These are phyloP conservation scores for Candida smagusa DNA, from an alignment of 1,139 yeast species.

Conservation along the genomic window DNA sequence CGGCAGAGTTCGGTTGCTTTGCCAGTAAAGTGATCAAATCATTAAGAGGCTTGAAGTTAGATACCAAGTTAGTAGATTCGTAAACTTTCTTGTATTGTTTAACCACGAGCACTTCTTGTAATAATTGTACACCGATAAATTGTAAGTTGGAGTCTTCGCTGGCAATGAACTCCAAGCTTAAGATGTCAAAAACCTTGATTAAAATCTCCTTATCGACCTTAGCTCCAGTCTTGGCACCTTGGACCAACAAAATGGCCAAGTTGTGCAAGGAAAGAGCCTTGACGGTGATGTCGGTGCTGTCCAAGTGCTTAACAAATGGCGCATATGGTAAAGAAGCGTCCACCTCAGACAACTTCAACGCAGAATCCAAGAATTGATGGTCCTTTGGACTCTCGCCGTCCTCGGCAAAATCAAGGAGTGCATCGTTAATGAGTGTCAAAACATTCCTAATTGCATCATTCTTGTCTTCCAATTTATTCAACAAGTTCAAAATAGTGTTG, in stretches of 20 bases:
- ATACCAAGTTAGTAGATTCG: constrained; percentile 49
- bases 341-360: constrained; percentile 43
- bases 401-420: constrained; percentile 44
- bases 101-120: constrained; percentile 57
- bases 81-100: constrained; percentile 58
- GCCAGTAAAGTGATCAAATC: constrained; percentile 32
- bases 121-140: constrained; percentile 65
- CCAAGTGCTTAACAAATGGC: constrained; percentile 54
- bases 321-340: constrained; percentile 53
- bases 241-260: constrained; percentile 38
- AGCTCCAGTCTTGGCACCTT: constrained; percentile 16
- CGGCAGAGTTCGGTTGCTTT: constrained; percentile 48
- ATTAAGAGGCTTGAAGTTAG: constrained; percentile 54
- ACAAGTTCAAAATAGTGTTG: constrained; percentile 51
- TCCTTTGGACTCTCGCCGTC: constrained; percentile 5
- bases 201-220: constrained; percentile 33
- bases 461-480: constrained; percentile 49
- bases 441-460: constrained; percentile 77
- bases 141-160: constrained; percentile 51
- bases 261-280: constrained; percentile 46
- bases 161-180: constrained; percentile 40
- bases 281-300: constrained; percentile 43
- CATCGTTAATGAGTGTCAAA: constrained; percentile 65
- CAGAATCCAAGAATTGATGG: constrained; percentile 39
- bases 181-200: constrained; percentile 40